These are phyloP conservation scores for Penicillium hordei DNA, from an alignment of 2,329 filamentous ascomycete species.

Conservation along the genomic window DNA sequence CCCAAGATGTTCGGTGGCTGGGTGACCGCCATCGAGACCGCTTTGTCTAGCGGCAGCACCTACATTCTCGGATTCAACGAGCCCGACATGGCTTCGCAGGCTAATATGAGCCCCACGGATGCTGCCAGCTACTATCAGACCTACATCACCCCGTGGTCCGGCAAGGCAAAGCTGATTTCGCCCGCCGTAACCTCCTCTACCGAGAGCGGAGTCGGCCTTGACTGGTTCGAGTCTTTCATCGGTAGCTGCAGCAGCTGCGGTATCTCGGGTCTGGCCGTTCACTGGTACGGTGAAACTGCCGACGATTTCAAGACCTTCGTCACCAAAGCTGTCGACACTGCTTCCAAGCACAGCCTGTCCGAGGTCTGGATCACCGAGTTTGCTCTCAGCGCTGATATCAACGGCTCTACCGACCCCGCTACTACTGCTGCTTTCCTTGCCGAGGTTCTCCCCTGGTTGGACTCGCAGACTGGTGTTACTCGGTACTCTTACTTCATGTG, in stretches of 20 bases:
- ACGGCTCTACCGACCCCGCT: slow-evolving; percentile 21
- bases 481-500: slow-evolving; percentile 47
- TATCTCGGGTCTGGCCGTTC: slow-evolving; percentile 44
- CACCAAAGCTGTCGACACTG: slow-evolving; percentile 36
- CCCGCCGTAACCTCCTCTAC: slow-evolving; percentile 43
- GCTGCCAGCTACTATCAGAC: slow-evolving; percentile 40
- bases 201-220: slow-evolving; percentile 35
- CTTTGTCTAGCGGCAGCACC: slow-evolving; percentile 36
- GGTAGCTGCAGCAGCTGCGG: slow-evolving; percentile 40
- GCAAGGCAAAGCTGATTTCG: slow-evolving; percentile 42
- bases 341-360: slow-evolving; percentile 33
- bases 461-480: slow-evolving; percentile 37
- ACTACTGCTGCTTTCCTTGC: slow-evolving; percentile 38
- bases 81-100: slow-evolving; percentile 43
- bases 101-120: slow-evolving; percentile 38
- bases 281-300: slow-evolving; percentile 45
- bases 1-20: slow-evolving; percentile 38
- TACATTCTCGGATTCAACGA: slow-evolving; percentile 50
- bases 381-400: slow-evolving; percentile 34
- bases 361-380: slow-evolving; percentile 51
- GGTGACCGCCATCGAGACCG: slow-evolving; percentile 34
- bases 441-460: slow-evolving; percentile 42
- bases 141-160: slow-evolving; percentile 41
- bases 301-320: slow-evolving; percentile 43
- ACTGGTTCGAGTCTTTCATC: slow-evolving; percentile 45